Base-by-base conservation (phyloP, 1,139 yeast genomes). In the Kluyveromyces marxianus region DNA sequence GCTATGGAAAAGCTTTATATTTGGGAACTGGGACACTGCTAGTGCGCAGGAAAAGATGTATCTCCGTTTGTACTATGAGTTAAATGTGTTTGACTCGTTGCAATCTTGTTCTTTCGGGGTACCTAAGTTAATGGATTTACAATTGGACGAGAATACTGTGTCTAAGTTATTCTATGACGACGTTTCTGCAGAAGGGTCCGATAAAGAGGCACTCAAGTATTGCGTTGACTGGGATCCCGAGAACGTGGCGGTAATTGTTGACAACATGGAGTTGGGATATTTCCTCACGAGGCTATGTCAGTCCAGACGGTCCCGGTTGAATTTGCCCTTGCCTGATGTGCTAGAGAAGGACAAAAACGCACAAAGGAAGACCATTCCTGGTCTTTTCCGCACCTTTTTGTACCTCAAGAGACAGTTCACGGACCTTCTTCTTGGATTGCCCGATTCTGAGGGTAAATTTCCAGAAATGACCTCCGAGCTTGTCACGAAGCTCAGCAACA, bases 41-140 rank as follows among this genome's bases (percentile, higher is more conserved):
- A 55, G 59, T 45, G 49, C 46, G 24, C 65, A 70, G 45, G 66
- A 69, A 41, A 52, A 74, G 8, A 66, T 72, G 41, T 66, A 76
- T 46, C 76, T 79, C 8, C 72, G 78, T 51, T 64, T 81, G 26
- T 76, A 75, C 56, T 69, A 73, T 41, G 68, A 73, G 34, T 55
- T 80, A 33, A 66, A 70, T 21, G 60, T 79, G 0, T 69, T 83
- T 44, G 88, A 82, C 58, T 69, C 75, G 27, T 58, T 80, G 33
- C 79, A 77, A 52, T 65, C 81, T 26, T 63, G 83, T 34, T 71
- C 77, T 39, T 80, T 74, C 65, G 89, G 88, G 1, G 68, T 71
- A 1, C 83, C 81, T 38, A 71, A 73, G 47, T 52, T 65, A 41
- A 54, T 70, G 35, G 58, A 64, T 35, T 55, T 65, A 41, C 56